phyloP scores from a whole-genome alignment of 345 rosid species.

The Gossypium ekmanianum region DNA sequence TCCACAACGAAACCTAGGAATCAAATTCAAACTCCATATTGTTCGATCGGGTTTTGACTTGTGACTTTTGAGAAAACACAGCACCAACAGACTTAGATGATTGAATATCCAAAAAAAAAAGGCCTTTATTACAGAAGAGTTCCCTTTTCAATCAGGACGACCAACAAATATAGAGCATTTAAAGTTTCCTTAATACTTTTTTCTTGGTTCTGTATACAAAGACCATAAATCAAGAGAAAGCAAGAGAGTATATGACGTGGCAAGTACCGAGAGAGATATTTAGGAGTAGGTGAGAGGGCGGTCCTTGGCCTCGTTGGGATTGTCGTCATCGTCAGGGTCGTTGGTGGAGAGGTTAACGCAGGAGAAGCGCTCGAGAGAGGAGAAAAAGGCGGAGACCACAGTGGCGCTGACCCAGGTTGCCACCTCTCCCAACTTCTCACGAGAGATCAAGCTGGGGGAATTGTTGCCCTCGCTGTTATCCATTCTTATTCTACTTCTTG shows the following conservation, averaged over 20 bases:
- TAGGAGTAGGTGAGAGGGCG: constrained; percentile 49
- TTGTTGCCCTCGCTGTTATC: not conserved
- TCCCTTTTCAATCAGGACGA: not conserved
- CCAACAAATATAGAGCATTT: not conserved
- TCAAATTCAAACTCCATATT: not conserved
- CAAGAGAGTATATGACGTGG: not conserved
- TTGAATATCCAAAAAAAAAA: not conserved
- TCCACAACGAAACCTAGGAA: not conserved
- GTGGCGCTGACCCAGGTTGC: constrained; percentile 72
- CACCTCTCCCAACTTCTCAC: constrained; percentile 23
- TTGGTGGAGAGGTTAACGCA: constrained; percentile 73
- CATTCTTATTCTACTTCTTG: not conserved
- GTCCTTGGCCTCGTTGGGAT: constrained; percentile 43
- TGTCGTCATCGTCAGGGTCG: constrained; percentile 60
- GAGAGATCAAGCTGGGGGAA: not conserved
- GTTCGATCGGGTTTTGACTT: not conserved
- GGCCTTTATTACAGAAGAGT: not conserved
- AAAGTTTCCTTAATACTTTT: not conserved
- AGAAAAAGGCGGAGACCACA: constrained; percentile 78
- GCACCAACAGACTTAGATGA: not conserved
- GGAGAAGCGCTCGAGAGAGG: constrained; percentile 83
- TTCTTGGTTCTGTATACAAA: not conserved
- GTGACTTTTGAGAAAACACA: not conserved
- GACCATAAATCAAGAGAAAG: constrained; percentile 2
- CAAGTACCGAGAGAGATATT: constrained; percentile 6